phyloP scores from a whole-genome alignment of 495 filamentous ascomycete species.

The Penicillium tannophilum region DNA sequence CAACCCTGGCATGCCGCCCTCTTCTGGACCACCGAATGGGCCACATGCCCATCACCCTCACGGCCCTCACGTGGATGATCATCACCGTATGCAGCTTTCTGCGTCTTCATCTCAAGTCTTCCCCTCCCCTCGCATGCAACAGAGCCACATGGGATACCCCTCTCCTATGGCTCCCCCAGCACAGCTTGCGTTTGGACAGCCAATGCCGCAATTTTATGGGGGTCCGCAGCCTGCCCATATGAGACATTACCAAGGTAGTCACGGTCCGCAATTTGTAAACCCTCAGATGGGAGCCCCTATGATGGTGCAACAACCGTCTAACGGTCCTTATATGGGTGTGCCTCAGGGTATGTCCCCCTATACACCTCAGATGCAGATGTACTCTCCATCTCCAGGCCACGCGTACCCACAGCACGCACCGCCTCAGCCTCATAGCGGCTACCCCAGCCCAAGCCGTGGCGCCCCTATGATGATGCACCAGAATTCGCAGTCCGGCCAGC shows the following conservation, averaged over 20 bases:
- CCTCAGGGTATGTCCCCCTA: slow-evolving; percentile 59
- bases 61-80: slow-evolving; percentile 70
- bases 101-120: slow-evolving; percentile 75
- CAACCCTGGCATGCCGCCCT: slow-evolving; percentile 37
- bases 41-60: slow-evolving; percentile 70
- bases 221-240: slow-evolving; percentile 33
- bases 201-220: slow-evolving; percentile 69
- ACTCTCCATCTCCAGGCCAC: slow-evolving; percentile 67
- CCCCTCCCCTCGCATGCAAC: slow-evolving; percentile 76
- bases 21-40: slow-evolving; percentile 61
- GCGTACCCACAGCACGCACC: slow-evolving; percentile 66
- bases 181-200: slow-evolving; percentile 72
- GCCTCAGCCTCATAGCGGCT: slow-evolving; percentile 72
- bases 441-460: slow-evolving; percentile 77
- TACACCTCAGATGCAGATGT: slow-evolving; percentile 72
- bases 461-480: slow-evolving; percentile 85
- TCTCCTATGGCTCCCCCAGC: slow-evolving; percentile 67
- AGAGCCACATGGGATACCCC: slow-evolving; percentile 67
- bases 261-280: slow-evolving; percentile 64
- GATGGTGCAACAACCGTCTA: slow-evolving; percentile 78
- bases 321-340: slow-evolving; percentile 54
- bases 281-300: slow-evolving; percentile 73
- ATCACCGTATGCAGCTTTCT: slow-evolving; percentile 84
- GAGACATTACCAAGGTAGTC: slow-evolving; percentile 54
- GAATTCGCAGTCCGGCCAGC: slow-evolving; percentile 74